These are phyloP conservation scores for Cubamyces sp. DNA, from an alignment of 768 basidiomycete genomes.

Conservation along the genomic window DNA sequence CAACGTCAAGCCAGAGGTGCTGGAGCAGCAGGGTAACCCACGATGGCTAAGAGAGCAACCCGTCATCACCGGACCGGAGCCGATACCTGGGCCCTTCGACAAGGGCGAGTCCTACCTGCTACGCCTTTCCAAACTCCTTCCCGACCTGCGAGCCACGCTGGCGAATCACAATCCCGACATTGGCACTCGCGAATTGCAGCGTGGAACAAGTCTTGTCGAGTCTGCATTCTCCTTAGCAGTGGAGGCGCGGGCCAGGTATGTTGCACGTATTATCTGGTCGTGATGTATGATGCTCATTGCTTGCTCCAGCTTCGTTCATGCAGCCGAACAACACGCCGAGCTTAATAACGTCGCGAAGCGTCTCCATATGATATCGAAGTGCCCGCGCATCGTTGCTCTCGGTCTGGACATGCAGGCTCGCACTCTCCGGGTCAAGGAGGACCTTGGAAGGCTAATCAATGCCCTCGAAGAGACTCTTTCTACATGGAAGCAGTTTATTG, in stretches of 20 bases:
- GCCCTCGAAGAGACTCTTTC: slow-evolving; percentile 37
- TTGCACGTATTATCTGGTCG: slow-evolving; percentile 22
- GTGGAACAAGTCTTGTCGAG: slow-evolving; percentile 78
- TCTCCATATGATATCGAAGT: slow-evolving; percentile 15
- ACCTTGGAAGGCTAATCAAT: slow-evolving; percentile 32
- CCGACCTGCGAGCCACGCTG: slow-evolving; percentile 63
- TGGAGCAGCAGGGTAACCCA: slow-evolving; percentile 55
- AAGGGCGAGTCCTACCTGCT: slow-evolving; percentile 67
- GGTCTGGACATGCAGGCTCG: slow-evolving; percentile 29
- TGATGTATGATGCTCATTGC: slow-evolving; percentile 37
- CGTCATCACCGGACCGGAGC: not conserved
- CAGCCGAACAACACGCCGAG: not conserved
- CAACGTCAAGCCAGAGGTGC: slow-evolving; percentile 71
- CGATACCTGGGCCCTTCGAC: slow-evolving; percentile 28
- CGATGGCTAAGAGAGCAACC: slow-evolving; percentile 70
- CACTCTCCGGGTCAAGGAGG: slow-evolving; percentile 30
- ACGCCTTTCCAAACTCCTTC: slow-evolving; percentile 65
- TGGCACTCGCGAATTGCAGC: slow-evolving; percentile 83
- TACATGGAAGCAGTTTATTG: slow-evolving; percentile 26
- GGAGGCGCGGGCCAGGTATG: slow-evolving; percentile 65
- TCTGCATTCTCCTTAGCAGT: slow-evolving; percentile 74
- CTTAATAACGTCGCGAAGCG: slow-evolving; percentile 18
- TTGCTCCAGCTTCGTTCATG: slow-evolving; percentile 14
- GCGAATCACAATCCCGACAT: slow-evolving; percentile 80
- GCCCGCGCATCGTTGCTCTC: slow-evolving; percentile 30